Base-by-base conservation (phyloP, 2,329 filamentous ascomycete genomes). In the Sporothrix brunneoviolacea region DNA sequence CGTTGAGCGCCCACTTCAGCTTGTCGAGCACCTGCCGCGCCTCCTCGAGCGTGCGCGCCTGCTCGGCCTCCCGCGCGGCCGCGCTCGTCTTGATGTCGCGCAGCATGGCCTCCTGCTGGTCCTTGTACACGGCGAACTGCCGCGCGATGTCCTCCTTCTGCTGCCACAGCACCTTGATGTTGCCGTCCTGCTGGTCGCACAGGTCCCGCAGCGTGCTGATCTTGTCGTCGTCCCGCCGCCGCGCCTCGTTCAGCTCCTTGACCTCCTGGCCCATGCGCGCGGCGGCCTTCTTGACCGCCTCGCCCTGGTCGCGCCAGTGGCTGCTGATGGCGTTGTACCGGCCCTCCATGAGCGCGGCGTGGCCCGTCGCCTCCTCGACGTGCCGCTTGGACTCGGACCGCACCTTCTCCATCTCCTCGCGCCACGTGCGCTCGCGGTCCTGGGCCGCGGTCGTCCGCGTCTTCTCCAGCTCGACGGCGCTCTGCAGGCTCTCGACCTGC, bases 151-250 rank as follows among this genome's bases (percentile, higher is more conserved):
- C 76, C 24, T 79, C 75, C 60, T 87, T 86, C 59, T 85, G 76
- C 43, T 75, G 72, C 52, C 69, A 68, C 21, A 83, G 68, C 52
- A 79, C 72, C 51, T 78, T 76, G 52, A 86, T 76, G 59, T 88
- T 86, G 60, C 77, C 75, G 56, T 86, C 78, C 62, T 88, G 82
- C 65, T 90, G 85, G 56, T 88, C 84, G 62, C 80, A 84, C 28
- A 90, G 73, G 53, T 86, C 81, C 46, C 81, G 75, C 45, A 89
- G 70, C 28, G 78, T 80, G 54, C 70, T 74, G 57, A 86, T 82
- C 66, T 76, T 80, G 61, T 77, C 75, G 58, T 83, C 80, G 60
- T 87, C 82, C 46, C 69, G 70, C 55, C 67, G 71, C 52, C 81
- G 71, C 59, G 82, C 77, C 35, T 75, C 70, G 41, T 75, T 70